Conservation (phyloP, 306 rosid genomes). For the Trichosanthes cucumerina region DNA sequence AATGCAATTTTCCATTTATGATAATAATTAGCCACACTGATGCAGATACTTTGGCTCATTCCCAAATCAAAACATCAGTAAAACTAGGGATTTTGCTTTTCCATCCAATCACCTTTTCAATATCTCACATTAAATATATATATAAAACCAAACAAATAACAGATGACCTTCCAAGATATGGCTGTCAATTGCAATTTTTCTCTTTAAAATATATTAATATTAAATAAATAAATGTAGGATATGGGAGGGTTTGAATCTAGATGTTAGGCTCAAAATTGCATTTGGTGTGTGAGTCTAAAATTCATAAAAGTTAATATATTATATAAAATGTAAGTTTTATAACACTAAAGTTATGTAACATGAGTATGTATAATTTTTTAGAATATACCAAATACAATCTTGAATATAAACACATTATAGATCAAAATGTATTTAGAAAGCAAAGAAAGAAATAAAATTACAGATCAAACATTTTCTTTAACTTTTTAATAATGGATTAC, state of each 20-base stretch:
- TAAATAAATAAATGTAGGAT: neutral
- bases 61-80: conserved; percentile 30
- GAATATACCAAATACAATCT: neutral
- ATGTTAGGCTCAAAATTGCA: too few species aligned
- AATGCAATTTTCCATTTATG: conserved; percentile 25
- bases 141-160: conserved; percentile 12
- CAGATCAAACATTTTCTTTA: neutral
- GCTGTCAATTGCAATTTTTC: neutral
- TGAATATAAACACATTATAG: neutral
- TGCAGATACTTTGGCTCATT: conserved; percentile 41
- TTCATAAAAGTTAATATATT: too few species aligned
- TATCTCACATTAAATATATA: conserved; percentile 9
- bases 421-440: neutral
- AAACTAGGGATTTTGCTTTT: conserved; percentile 31
- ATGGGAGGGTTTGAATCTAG: neutral
- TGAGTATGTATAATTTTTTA: neutral
- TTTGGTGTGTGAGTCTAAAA: too few species aligned
- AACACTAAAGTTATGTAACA: too few species aligned
- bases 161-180: conserved; percentile 12
- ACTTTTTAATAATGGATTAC: too few species aligned
- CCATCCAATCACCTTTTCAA: conserved; percentile 18
- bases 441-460: too few species aligned
- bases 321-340: too few species aligned
- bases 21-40: conserved; percentile 25
- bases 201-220: neutral